Evolutionary conservation across 1,284 basidiomycete genomes (phyloP).

Genomic region (Pulveroboletus sp.): DNA sequence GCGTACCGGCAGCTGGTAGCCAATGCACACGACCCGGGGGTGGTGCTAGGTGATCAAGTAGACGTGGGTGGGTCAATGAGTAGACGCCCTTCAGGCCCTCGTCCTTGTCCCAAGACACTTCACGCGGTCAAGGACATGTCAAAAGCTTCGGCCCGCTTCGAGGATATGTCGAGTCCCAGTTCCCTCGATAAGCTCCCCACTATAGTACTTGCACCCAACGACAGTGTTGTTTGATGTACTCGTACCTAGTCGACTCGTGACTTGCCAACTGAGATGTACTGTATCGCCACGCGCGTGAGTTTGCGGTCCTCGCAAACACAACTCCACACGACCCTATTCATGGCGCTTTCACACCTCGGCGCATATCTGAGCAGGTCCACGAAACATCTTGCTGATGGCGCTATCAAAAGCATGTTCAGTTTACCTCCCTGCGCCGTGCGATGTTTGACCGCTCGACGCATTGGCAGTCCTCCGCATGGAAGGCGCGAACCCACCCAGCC

Average conservation of each 20-base stretch:
- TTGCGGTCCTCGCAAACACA: background rate
- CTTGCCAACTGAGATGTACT: too few relatives aligned
- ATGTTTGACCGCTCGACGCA: constrained; percentile 18
- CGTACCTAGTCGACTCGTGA: background rate
- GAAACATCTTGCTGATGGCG: constrained; percentile 36
- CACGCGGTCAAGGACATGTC: constrained; percentile 4
- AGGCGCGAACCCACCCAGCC: constrained; percentile 61
- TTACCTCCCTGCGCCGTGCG: constrained; percentile 3
- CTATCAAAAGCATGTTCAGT: constrained; percentile 37
- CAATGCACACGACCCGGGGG: background rate
- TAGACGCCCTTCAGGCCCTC: constrained; percentile 1
- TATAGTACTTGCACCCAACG: background rate
- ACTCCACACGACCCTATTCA: constrained; percentile 12
- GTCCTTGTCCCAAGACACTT: background rate
- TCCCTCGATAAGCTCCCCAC: background rate
- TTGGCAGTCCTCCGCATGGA: constrained; percentile 68
- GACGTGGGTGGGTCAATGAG: background rate
- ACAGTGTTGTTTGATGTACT: constrained; percentile 5
- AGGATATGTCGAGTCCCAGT: constrained; percentile 1
- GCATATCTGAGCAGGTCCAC: constrained; percentile 42
- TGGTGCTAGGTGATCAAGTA: background rate
- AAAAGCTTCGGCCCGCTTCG: constrained; percentile 4
- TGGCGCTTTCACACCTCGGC: constrained; percentile 38
- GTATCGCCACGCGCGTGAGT: background rate
- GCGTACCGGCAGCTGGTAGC: background rate